These are phyloP conservation scores for Candolleomyces efflorescens DNA, from an alignment of 768 basidiomycete genomes.

Conservation along the genomic window DNA sequence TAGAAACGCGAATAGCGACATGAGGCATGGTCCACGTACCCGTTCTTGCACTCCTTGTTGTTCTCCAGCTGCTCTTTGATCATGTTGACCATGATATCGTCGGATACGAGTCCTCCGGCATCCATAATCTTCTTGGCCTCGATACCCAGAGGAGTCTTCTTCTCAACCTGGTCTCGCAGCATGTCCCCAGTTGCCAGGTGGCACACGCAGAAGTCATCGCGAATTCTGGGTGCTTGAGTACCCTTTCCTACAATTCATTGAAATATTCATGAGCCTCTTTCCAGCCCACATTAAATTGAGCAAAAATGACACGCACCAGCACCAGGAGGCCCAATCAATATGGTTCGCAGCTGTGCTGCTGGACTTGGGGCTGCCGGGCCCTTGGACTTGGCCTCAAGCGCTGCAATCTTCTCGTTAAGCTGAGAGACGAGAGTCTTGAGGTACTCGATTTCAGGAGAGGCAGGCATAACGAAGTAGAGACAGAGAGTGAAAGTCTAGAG, in stretches of 20 bases:
- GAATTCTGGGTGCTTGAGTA: conserved; percentile 93
- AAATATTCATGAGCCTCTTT: not conserved
- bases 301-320: conserved; percentile 60
- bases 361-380: conserved; percentile 48
- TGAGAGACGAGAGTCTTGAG: conserved; percentile 90
- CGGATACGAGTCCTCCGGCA: conserved; percentile 87
- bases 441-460: conserved; percentile 82
- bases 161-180: conserved; percentile 88
- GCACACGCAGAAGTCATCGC: conserved; percentile 92
- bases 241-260: conserved; percentile 72
- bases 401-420: conserved; percentile 84
- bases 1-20: conserved; percentile 8
- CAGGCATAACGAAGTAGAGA: conserved; percentile 42
- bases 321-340: conserved; percentile 95
- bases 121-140: conserved; percentile 99
- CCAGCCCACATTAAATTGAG: not conserved
- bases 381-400: conserved; percentile 71
- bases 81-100: conserved; percentile 98
- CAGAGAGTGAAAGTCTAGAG: not conserved
- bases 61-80: conserved; percentile 93
- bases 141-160: conserved; percentile 83
- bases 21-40: conserved; percentile 51
- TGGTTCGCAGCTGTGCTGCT: conserved; percentile 79
- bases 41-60: conserved; percentile 91
- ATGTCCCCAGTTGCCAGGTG: conserved; percentile 99